Evolutionary conservation across 192 early-diverging fungal species (phyloP).

Genomic region (Funneliformis geosporum): DNA sequence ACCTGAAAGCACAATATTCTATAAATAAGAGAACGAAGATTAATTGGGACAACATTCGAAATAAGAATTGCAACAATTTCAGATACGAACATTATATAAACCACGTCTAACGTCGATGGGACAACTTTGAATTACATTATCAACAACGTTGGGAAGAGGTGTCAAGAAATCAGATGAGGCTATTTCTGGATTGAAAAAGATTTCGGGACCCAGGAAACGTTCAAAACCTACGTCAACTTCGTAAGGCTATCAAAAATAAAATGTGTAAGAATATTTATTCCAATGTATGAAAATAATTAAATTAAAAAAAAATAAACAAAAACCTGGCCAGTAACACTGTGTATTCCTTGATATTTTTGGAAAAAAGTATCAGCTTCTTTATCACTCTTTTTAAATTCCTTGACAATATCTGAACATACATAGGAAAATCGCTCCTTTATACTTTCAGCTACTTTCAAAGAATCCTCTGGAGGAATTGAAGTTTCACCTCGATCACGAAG

Average conservation of each 20-base stretch:
- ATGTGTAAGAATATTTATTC: not conserved
- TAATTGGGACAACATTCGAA: not conserved
- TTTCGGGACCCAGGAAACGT: constrained; percentile 98
- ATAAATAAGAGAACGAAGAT: constrained; percentile 24
- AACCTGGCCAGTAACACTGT: constrained; percentile 85
- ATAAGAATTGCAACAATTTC: not conserved
- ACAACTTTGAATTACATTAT: constrained; percentile 93
- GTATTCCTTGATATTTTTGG: constrained; percentile 81
- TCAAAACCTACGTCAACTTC: constrained; percentile 97
- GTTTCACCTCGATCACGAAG: constrained; percentile 94
- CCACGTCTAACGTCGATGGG: constrained; percentile 97
- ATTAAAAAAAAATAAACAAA: not conserved
- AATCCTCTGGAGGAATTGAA: constrained; percentile 95
- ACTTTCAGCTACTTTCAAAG: constrained; percentile 87
- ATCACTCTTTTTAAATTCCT: constrained; percentile 94
- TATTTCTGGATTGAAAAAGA: constrained; percentile 99
- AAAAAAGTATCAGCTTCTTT: constrained; percentile 88
- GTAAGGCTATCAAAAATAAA: constrained; percentile 67
- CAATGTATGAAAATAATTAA: too few relatives aligned
- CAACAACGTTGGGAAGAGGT: constrained; percentile 94
- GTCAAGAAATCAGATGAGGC: constrained; percentile 95
- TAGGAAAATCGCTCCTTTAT: constrained; percentile 99
- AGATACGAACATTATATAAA: constrained; percentile 78
- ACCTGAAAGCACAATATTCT: constrained; percentile 98
- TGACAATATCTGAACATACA: constrained; percentile 95